Conservation (phyloP, 2,329 filamentous ascomycete genomes). For the Alternaria solani region DNA sequence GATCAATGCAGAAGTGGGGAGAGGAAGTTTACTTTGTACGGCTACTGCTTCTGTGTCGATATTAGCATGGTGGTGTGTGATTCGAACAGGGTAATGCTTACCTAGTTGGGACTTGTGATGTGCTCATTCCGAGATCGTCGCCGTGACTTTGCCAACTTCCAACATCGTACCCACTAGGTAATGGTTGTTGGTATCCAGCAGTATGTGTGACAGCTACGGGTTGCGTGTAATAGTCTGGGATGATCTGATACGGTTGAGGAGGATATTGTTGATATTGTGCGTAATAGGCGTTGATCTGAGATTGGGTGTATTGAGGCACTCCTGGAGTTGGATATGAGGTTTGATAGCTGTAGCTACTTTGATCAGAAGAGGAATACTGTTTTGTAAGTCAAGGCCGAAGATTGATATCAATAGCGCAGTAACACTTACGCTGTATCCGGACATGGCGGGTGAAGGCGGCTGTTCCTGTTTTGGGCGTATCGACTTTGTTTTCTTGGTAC, state of each 20-base stretch:
- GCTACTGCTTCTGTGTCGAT: constrained; percentile 22
- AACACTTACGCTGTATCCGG: constrained; percentile 33
- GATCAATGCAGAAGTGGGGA: background rate
- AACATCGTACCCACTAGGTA: constrained; percentile 18
- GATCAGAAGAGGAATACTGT: constrained; percentile 34
- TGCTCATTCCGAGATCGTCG: constrained; percentile 3
- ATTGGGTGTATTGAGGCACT: constrained; percentile 44
- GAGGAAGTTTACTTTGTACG: constrained; percentile 27
- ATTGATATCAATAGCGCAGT: background rate
- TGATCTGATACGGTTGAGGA: constrained; percentile 37
- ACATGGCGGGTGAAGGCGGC: constrained; percentile 33
- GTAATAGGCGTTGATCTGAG: constrained; percentile 42
- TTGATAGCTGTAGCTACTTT: constrained; percentile 29
- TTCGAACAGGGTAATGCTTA: background rate
- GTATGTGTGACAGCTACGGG: constrained; percentile 16
- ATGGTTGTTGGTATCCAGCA: constrained; percentile 19
- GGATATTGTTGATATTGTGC: constrained; percentile 43
- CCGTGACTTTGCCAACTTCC: constrained; percentile 21
- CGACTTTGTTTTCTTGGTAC: constrained; percentile 14
- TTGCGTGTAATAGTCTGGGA: constrained; percentile 35
- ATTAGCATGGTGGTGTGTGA: no score
- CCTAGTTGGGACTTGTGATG: constrained; percentile 21
- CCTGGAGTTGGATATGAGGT: constrained; percentile 18
- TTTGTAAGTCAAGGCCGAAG: background rate
- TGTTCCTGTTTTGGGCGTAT: constrained; percentile 29